Evolutionary conservation across 345 rosid species (phyloP), one percentile per base, ranked within the genome.

Genomic region (Xanthoceras sorbifolium): DNA sequence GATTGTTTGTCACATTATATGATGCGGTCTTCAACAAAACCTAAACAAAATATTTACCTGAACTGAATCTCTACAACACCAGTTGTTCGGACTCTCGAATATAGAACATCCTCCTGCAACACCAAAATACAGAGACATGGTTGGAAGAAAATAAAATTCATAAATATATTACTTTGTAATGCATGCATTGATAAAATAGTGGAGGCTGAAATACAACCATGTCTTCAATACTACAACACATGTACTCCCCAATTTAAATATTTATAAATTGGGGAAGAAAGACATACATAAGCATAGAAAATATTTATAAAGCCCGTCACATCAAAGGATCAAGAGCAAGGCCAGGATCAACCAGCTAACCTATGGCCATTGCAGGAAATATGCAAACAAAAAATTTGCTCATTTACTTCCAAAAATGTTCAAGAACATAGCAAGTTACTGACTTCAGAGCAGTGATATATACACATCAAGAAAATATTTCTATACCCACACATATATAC

Each of bases 41-140:
- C 40, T 14, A 74, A 4, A 20, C 32, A 64, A 54, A 48, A 48
- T 71, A 67, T 75, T 86, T 84, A 97, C 99, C 99, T 94, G 95
- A 97, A 97, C 81, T 97, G 98, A 82, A 97, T 93, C 87, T 94
- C 97, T 61, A 97, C 97, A 11, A 97, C 97, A 77, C 99, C 98
- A 67, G 97, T 92, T 38, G 99, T 97, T 68, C 99, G 97, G 76
- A 94, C 92, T 88, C 99, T 89, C 20, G 99, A 97, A 84, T 89
- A 89, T 23, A 97, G 97, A 77, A 97, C 90, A 81, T 97, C 99
- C 52, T 97, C 99, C 98, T 94, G 89, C 74, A 76, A 73, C 26
- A 85, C 14, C 57, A 68, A 78, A 78, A 57, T 25, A 50, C 36
- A 59, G 64, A 67, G 69, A 69, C 78, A 48, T 38, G n/a, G 40